A percentile compares a stretch with the other conserved stretches of the same genome.
Evolutionary conservation across 352 stramenopile species (phyloP).

Genomic region (Pythium rhizo-oryzae): DNA sequence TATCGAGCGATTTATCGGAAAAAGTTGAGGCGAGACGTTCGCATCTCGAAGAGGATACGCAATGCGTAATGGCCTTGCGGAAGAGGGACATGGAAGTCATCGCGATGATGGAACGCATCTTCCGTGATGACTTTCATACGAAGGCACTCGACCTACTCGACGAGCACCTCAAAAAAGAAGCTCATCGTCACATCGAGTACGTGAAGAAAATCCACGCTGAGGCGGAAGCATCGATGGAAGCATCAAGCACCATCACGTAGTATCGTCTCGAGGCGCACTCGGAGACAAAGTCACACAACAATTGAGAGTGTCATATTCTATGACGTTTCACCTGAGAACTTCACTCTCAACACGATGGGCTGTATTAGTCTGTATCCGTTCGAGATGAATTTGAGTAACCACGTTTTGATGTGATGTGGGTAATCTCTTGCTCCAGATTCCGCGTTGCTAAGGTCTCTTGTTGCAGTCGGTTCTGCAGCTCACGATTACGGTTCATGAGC

Average conservation of each 20-base stretch:
- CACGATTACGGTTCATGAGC: conserved; percentile 79
- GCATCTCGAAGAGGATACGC: conserved; percentile 55
- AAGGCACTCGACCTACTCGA: conserved; percentile 40
- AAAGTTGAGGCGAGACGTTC: conserved; percentile 41
- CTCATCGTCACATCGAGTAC: conserved; percentile 67
- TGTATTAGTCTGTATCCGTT: neutral
- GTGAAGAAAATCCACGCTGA: conserved; percentile 54
- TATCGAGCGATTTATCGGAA: conserved; percentile 53
- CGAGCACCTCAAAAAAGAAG: conserved; percentile 49
- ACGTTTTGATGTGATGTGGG: conserved; percentile 43
- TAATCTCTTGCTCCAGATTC: conserved; percentile 75
- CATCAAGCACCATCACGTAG: neutral
- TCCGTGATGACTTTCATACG: conserved; percentile 27
- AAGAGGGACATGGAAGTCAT: conserved; percentile 60
- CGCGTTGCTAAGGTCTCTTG: conserved; percentile 72
- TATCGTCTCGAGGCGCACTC: neutral
- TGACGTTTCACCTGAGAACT: neutral
- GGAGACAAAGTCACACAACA: neutral
- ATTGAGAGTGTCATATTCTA: neutral
- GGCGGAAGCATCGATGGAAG: neutral
- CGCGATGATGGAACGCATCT: conserved; percentile 27
- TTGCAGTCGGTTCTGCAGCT: conserved; percentile 75
- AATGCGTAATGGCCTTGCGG: conserved; percentile 47
- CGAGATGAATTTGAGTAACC: neutral
- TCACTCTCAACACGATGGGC: neutral